phyloP scores from a whole-genome alignment of 768 basidiomycete species.

The Naganishia randhawae region DNA sequence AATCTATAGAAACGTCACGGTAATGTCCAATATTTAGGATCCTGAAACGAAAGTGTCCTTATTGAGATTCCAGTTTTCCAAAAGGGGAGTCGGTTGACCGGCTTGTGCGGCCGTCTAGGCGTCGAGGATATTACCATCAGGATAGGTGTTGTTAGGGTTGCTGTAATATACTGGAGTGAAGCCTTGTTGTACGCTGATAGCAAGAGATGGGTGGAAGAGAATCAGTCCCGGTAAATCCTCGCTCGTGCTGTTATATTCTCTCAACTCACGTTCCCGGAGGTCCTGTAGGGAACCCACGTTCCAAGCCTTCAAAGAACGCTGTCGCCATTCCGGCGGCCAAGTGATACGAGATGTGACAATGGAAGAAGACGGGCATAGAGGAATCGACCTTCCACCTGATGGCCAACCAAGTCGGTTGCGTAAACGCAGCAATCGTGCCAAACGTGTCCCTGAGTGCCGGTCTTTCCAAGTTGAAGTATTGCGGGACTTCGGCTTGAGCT shows the following conservation, averaged over 20 bases:
- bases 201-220: no score
- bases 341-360: slow-evolving; percentile 27
- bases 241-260: no score
- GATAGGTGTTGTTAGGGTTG: slow-evolving; percentile 13
- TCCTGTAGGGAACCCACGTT: not conserved
- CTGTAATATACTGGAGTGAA: slow-evolving; percentile 2
- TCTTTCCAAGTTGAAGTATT: slow-evolving; percentile 26
- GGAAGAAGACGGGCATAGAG: slow-evolving; percentile 19
- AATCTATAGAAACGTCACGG: not conserved
- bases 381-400: slow-evolving; percentile 21
- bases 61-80: not conserved
- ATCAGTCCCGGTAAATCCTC: not conserved
- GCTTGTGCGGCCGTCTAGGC: no score
- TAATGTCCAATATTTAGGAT: not conserved
- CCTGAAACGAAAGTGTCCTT: not conserved
- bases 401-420: slow-evolving; percentile 20
- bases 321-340: slow-evolving; percentile 23
- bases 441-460: slow-evolving; percentile 25
- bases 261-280: slow-evolving; percentile 13
- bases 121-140: not conserved
- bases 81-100: not conserved
- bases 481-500: slow-evolving; percentile 14
- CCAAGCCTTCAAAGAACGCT: slow-evolving; percentile 23
- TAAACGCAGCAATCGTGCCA: slow-evolving; percentile 21
- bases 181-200: slow-evolving; percentile 13